These are phyloP conservation scores for Bidens hawaiensis DNA, from an alignment of 140 eudicot species.

Conservation along the genomic window DNA sequence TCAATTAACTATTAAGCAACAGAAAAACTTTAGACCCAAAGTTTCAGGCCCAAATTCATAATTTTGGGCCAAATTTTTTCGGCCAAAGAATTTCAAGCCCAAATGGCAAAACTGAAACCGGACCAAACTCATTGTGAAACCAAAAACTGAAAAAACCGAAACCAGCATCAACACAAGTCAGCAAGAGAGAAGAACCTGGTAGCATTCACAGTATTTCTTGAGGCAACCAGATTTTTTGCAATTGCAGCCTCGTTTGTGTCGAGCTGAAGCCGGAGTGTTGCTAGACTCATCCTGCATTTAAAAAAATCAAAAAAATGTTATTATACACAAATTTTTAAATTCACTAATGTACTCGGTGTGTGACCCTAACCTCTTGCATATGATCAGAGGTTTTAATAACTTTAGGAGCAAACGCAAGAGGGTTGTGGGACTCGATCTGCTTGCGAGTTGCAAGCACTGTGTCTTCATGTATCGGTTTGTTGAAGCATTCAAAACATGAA, in stretches of 20 bases:
- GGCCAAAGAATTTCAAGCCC: too few species aligned
- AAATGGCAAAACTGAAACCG: too few species aligned
- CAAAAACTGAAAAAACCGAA: too few species aligned
- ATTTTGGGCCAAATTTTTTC: too few species aligned
- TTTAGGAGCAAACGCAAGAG: conserved; percentile 99
- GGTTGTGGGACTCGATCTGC: conserved; percentile 93
- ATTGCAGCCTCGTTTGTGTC: conserved; percentile 97
- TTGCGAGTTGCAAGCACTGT: conserved; percentile 96
- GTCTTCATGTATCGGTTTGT: conserved; percentile 92
- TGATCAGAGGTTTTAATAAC: conserved; percentile 74
- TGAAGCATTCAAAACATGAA: conserved; percentile 87
- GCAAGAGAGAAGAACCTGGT: conserved; percentile 53
- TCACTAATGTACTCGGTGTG: conserved; percentile 9
- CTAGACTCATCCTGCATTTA: conserved; percentile 84
- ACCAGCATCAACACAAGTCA: not conserved
- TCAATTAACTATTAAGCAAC: too few species aligned
- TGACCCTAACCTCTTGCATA: conserved; percentile 48
- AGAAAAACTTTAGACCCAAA: too few species aligned
- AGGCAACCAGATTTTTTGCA: conserved; percentile 97
- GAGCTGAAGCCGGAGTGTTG: conserved; percentile 96
- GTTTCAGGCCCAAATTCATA: too few species aligned
- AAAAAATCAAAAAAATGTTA: not conserved
- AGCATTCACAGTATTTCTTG: conserved; percentile 98
- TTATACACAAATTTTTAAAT: not conserved
- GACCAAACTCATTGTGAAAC: too few species aligned